These are phyloP conservation scores for Trichoderma citrinoviride DNA, from an alignment of 2,329 filamentous ascomycete species.

Conservation along the genomic window DNA sequence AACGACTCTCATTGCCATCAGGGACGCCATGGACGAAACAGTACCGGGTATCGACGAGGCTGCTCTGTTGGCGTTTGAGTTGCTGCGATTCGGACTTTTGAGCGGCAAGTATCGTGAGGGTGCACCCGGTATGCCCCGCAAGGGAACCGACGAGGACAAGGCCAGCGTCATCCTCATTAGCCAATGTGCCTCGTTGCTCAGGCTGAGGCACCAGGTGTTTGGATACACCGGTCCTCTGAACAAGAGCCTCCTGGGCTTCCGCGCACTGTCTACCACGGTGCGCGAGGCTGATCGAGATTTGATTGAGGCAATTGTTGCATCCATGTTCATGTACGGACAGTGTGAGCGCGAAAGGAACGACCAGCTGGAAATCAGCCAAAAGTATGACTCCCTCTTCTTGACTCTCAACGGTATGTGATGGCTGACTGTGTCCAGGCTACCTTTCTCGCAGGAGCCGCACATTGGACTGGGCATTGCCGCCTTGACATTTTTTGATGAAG, in stretches of 20 bases:
- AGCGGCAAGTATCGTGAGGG: constrained; percentile 64
- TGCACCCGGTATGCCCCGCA: constrained; percentile 54
- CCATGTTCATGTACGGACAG: constrained; percentile 78
- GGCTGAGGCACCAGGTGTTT: constrained; percentile 76
- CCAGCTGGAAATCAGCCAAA: constrained; percentile 65
- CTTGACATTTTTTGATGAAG: constrained; percentile 74
- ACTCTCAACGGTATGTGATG: too few species aligned
- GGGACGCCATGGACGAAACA: constrained; percentile 49
- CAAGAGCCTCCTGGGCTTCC: constrained; percentile 82
- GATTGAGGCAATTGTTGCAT: constrained; percentile 75
- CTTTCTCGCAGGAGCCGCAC: constrained; percentile 68
- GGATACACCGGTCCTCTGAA: constrained; percentile 94
- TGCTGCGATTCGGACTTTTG: constrained; percentile 75
- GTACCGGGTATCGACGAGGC: constrained; percentile 66
- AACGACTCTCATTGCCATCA: constrained; percentile 62
- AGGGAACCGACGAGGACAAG: constrained; percentile 68
- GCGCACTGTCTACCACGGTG: constrained; percentile 76
- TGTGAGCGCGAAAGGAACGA: constrained; percentile 68
- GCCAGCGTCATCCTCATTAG: constrained; percentile 78
- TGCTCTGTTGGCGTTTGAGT: constrained; percentile 78
- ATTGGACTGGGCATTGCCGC: constrained; percentile 76
- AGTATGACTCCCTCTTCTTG: constrained; percentile 50
- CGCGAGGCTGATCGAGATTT: constrained; percentile 78
- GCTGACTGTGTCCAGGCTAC: constrained; percentile 47
- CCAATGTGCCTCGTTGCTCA: constrained; percentile 78